Conservation (phyloP, 257 asterid genomes). For the Primulina eburnea region DNA sequence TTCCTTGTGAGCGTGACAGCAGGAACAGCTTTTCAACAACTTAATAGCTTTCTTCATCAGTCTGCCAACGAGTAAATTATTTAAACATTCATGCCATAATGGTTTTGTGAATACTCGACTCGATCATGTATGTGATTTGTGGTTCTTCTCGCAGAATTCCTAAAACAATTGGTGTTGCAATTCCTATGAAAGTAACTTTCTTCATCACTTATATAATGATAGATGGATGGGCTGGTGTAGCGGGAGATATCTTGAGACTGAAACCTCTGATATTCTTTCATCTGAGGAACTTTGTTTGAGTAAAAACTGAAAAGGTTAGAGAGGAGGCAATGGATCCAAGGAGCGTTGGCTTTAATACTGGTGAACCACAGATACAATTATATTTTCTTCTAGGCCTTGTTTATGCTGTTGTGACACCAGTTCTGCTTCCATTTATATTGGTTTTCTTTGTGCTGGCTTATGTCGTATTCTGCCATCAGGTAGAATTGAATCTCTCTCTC, state of each 20-base stretch:
- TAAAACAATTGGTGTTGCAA: slow-evolving; percentile 69
- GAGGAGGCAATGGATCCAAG: slow-evolving; percentile 94
- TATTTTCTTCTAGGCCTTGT: slow-evolving; percentile 92
- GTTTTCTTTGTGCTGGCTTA: slow-evolving; percentile 76
- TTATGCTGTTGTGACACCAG: slow-evolving; percentile 86
- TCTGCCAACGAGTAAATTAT: slow-evolving; percentile 60
- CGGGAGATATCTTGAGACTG: slow-evolving; percentile 80
- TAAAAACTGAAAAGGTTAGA: slow-evolving; percentile 86
- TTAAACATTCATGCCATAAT: neutral
- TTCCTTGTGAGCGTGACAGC: slow-evolving; percentile 88
- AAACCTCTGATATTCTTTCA: slow-evolving; percentile 77
- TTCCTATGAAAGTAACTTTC: slow-evolving; percentile 95
- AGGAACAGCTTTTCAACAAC: slow-evolving; percentile 79
- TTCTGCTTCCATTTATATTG: slow-evolving; percentile 82
- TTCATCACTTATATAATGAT: slow-evolving; percentile 86
- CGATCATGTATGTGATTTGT: slow-evolving; percentile 15
- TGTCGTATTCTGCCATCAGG: slow-evolving; percentile 90
- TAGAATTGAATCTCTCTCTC: slow-evolving; percentile 25
- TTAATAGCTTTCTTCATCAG: slow-evolving; percentile 52
- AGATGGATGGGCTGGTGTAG: slow-evolving; percentile 97
- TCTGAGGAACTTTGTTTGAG: slow-evolving; percentile 71
- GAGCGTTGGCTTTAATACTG: slow-evolving; percentile 83
- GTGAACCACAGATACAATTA: slow-evolving; percentile 92
- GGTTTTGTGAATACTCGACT: neutral
- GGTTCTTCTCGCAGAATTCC: slow-evolving; percentile 51